Evolutionary conservation across 2,329 filamentous ascomycete species (phyloP), one percentile per base, ranked within the genome.

Genomic region (Botrytis sinoallii): DNA sequence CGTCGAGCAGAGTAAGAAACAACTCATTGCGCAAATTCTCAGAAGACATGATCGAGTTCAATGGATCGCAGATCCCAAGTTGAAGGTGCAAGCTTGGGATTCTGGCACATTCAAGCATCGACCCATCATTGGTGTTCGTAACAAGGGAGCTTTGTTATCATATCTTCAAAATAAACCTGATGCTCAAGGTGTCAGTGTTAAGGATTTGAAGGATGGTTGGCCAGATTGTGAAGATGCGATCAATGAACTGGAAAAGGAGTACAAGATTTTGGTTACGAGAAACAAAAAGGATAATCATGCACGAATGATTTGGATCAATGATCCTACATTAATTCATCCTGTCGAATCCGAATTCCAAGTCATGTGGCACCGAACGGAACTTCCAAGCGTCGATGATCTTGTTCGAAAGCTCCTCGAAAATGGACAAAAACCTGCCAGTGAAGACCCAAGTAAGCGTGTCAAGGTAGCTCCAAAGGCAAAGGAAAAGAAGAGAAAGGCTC

Each of bases 151-250:
- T 78, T 88, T 99, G 72, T 89, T 97, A 72, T 89, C 88, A 72
- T 92, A 93, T 81, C 88, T 99, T 46, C 94, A 97, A 83, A 87
- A 88, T 71, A 94, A 95, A 83, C 90, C 89, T 70, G 94, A 94
- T 74, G 93, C 93, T 1, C 90, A 92, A 77, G 94, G 93, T 20
- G 89, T 98, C 72, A 88, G 87, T 55, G 93, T 98, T 76, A 94
- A 94, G 82, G 94, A 98, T 79, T 88, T 99, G 75, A 97, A 97
- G 83, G 96, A 99, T 81, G 96, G 96, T 76, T 99, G 96, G 96
- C 90, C 92, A 38, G 91, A 92, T 79, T 97, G 94, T 80, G 90
- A 95, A 75, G 88, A 91, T 32, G 88, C 92, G 16, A 92, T 99
- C 81, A 88, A 92, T 76, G 86, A 89, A 77, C 87, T 99, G 70